A percentile compares a stretch with the other conserved stretches of the same genome.
phyloP scores from a whole-genome alignment of 108 stramenopile species.

The Mayamaea pseudoterrestris region DNA sequence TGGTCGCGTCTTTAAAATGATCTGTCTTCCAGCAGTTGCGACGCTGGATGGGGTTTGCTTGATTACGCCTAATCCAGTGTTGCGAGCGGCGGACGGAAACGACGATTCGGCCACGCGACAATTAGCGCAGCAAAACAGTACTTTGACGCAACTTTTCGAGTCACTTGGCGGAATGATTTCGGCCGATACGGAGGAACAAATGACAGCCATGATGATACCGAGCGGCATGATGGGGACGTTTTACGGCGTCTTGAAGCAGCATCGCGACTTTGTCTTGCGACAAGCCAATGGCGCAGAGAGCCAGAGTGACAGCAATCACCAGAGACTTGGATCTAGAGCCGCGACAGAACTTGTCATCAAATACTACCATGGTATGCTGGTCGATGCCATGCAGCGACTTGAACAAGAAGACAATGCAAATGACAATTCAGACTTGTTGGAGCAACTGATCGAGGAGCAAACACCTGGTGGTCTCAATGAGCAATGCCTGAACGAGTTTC shows the following conservation, averaged over 20 bases:
- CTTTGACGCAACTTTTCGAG: conserved; percentile 4
- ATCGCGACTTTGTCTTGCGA: conserved; percentile 41
- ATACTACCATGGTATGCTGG: conserved; percentile 44
- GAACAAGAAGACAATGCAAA: too few relatives aligned
- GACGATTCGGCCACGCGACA: not conserved
- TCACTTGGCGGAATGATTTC: conserved; percentile 40
- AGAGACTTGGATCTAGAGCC: too few relatives aligned
- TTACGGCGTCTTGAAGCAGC: conserved; percentile 40
- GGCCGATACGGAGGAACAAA: conserved; percentile 27
- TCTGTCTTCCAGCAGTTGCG: conserved; percentile 52
- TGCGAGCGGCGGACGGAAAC: not conserved
- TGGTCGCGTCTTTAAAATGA: conserved; percentile 59
- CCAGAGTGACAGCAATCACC: conserved; percentile 23
- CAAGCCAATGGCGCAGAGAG: conserved; percentile 20
- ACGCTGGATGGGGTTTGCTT: conserved; percentile 35
- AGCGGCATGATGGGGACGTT: conserved; percentile 46
- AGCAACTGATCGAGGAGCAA: conserved; percentile 70
- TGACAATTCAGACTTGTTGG: conserved; percentile 37
- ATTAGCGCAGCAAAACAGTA: not conserved
- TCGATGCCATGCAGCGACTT: too few relatives aligned
- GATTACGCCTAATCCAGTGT: conserved; percentile 1
- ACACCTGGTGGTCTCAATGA: conserved; percentile 81
- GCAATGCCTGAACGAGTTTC: conserved; percentile 51
- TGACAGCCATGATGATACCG: conserved; percentile 49
- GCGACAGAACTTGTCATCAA: conserved; percentile 34